A percentile compares a stretch with the other conserved stretches of the same genome.
phyloP scores from a whole-genome alignment of 805 yeast species.

The Zygosaccharomyces gambellarensis region DNA sequence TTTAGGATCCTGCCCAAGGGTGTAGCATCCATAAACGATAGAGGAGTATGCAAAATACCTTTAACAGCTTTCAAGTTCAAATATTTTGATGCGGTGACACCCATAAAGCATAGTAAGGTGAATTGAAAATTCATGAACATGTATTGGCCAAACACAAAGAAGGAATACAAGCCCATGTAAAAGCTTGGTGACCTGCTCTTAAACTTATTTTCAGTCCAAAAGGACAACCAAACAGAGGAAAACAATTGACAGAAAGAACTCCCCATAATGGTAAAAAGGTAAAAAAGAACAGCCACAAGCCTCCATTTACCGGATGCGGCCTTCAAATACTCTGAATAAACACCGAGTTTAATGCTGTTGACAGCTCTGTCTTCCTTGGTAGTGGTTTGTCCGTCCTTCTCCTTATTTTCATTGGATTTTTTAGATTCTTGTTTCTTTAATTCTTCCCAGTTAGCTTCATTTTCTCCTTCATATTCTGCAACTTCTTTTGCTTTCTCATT shows the following conservation, averaged over 20 bases:
- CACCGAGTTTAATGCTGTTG: constrained; percentile 45
- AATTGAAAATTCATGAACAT: constrained; percentile 40
- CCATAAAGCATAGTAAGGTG: constrained; percentile 37
- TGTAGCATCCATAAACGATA: constrained; percentile 78
- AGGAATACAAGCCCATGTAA: constrained; percentile 73
- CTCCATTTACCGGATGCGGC: constrained; percentile 51
- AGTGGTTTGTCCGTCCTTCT: constrained; percentile 37
- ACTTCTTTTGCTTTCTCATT: constrained; percentile 4
- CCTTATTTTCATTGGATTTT: constrained; percentile 15
- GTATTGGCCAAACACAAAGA: constrained; percentile 47
- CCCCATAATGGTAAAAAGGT: constrained; percentile 21
- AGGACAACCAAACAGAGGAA: constrained; percentile 64
- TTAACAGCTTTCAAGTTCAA: constrained; percentile 60
- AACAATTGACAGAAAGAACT: constrained; percentile 32
- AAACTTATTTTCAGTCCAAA: constrained; percentile 67
- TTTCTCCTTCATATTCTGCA: constrained; percentile 2
- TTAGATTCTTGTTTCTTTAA: constrained; percentile 19
- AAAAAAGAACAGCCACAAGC: constrained; percentile 20
- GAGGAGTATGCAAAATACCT: constrained; percentile 67
- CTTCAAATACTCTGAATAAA: constrained; percentile 47
- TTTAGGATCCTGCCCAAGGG: constrained; percentile 85
- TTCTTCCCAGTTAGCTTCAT: constrained; percentile 14
- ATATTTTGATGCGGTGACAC: constrained; percentile 48
- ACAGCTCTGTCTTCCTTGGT: constrained; percentile 55
- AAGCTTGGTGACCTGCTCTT: constrained; percentile 43